Base-by-base conservation (phyloP, 495 filamentous ascomycete genomes). In the Cairneyella variabilis region DNA sequence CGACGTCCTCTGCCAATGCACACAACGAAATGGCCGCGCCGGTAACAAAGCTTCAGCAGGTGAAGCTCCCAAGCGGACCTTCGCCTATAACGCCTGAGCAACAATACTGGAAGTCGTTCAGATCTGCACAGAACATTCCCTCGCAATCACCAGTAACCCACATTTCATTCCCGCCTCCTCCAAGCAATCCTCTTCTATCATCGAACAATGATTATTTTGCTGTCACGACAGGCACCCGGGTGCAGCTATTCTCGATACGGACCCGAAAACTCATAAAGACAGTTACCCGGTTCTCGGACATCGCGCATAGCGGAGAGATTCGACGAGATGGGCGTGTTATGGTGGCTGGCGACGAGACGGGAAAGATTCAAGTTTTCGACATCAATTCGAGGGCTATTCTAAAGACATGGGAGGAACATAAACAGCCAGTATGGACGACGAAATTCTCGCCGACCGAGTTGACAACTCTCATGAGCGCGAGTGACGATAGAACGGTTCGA, bases 331-430 rank as follows among this genome's bases (percentile, higher is more conserved):
- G 91, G 3, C 80, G 90, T 28, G 85, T 97, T 41, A 61, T 97
- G 58, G 85, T 95, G 12, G 88, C 92, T 34, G 95, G 92, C 64
- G 91, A 96, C 54, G 91, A 95, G 58, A 85, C 82, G 27, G 93
- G 95, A 17, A 77, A 84, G 38, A 88, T 99, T 40, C 95, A 97
- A 66, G 89, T 96, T 12, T 99, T 97, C 64, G 95, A 99, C 61
- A 80, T 93, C 48, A 82, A 77, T 18, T 89, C 88, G 36, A 81
- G 93, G 51, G 90, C 91, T 1, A 95, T 97, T 52, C 69, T 99
- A 63, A 93, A 93, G 76, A 96, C 93, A 42, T 99, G 93, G 95
- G 83, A 84, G 56, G 84, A 92, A 39, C 93, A 98, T 69, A 91
- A 92, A 70, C 91, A 95, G 74, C 88, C 95, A 36, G 91, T 96